Evolutionary conservation across 768 basidiomycete genomes (phyloP), one percentile per base, ranked within the genome.

Genomic region (Sarcomyxa edulis): DNA sequence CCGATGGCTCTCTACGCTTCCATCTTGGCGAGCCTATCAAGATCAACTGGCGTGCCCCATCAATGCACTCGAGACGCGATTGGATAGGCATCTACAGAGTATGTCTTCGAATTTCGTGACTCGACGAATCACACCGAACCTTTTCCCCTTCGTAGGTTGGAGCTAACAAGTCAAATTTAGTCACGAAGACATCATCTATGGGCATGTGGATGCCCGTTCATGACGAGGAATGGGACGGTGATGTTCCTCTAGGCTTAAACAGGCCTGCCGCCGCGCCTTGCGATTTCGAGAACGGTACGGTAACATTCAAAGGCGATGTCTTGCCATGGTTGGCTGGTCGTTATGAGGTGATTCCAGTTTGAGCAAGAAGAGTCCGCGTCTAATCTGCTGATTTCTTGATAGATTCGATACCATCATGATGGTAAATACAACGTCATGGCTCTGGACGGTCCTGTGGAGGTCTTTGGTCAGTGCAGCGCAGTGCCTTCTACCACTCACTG

Each of bases 401-500:
- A 87, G 85, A 68, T 85, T 43, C 81, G 91, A 3, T 94, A 93
- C 55, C 96, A 99, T 52, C 94, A 97, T 53, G 91, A 96, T 58
- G 93, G 92, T 33, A 97, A 94, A 59, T 88, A 99, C 62, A 96
- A 93, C 59, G 96, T 98, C 40, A 85, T 98, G 76, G 77, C 80
- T 37, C 53, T 84, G 37, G 81, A 86, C 33, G 86, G 83, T 2
- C 90, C 92, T 6, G 66, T 98, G 42, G 91, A 96, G 55, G 81
- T 99, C 22, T 89, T 80, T 45, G 86, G 95, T 92, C 46, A 40
- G 85, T 64, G 7, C 18, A n/a, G n/a, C n/a, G n/a, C n/a, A n/a
- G n/a, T n/a, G n/a, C n/a, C n/a, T n/a, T n/a, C n/a, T n/a, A n/a
- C n/a, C n/a, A n/a, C n/a, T n/a, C n/a, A n/a, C n/a, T n/a, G n/a